A percentile compares a stretch with the other conserved stretches of the same genome.
These are phyloP conservation scores for Solanum hybrid DNA, from an alignment of 305 asterid genomes.

Conservation along the genomic window DNA sequence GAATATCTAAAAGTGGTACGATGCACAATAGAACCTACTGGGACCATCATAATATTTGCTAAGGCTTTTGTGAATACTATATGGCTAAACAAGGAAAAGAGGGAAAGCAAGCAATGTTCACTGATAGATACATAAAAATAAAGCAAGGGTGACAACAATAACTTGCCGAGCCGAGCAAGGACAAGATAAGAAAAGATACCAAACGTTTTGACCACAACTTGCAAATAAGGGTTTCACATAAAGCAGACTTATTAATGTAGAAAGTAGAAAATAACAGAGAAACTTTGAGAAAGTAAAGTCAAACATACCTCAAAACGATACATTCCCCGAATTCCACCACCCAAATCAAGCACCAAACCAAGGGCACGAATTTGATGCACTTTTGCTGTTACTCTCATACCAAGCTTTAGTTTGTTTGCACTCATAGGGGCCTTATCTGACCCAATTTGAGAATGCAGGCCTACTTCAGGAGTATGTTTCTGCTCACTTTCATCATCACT, in stretches of 20 bases:
- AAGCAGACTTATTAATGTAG: background rate
- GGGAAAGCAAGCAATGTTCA: background rate
- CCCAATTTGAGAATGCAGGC: background rate
- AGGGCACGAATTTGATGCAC: constrained; percentile 76
- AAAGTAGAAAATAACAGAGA: background rate
- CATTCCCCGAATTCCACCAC: constrained; percentile 74
- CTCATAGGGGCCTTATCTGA: constrained; percentile 22
- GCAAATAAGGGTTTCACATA: background rate
- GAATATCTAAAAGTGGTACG: background rate
- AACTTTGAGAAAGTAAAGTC: background rate
- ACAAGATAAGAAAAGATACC: background rate
- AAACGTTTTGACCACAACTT: background rate
- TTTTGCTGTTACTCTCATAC: constrained; percentile 58
- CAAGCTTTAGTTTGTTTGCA: constrained; percentile 67
- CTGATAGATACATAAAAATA: background rate
- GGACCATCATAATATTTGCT: background rate
- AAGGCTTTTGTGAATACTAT: background rate
- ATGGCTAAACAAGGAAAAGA: background rate
- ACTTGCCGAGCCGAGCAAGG: background rate
- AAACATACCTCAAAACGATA: constrained; percentile 73
- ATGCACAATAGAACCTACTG: background rate
- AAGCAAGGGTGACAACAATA: background rate
- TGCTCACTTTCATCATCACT: constrained; percentile 12
- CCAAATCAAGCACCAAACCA: constrained; percentile 90
- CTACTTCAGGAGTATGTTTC: background rate